Evolutionary conservation across 2,329 filamentous ascomycete genomes (phyloP).

Genomic region (Madurella fahalii): DNA sequence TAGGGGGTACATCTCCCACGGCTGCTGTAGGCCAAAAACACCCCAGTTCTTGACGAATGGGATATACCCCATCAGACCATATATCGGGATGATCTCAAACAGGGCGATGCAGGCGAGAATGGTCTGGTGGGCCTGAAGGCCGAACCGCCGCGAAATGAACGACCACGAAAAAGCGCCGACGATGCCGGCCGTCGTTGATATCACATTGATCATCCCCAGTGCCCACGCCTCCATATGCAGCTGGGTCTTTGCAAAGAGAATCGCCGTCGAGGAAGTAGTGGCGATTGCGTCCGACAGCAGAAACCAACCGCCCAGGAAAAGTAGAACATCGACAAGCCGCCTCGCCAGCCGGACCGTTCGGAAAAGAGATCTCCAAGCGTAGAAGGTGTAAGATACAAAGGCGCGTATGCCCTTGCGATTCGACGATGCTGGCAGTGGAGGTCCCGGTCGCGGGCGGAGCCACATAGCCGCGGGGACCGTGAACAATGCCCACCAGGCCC

Average conservation of each 20-base stretch:
- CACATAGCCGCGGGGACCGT: slow-evolving; percentile 84
- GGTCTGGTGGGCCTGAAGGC: slow-evolving; percentile 75
- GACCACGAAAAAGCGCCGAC: slow-evolving; percentile 89
- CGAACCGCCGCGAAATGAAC: slow-evolving; percentile 65
- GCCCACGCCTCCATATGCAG: slow-evolving; percentile 85
- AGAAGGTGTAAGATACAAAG: slow-evolving; percentile 69
- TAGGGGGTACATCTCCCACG: slow-evolving; percentile 95
- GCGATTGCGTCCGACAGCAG: slow-evolving; percentile 90
- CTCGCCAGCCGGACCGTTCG: slow-evolving; percentile 73
- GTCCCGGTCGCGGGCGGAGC: slow-evolving; percentile 83
- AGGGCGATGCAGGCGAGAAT: slow-evolving; percentile 87
- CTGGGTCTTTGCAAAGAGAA: slow-evolving; percentile 92
- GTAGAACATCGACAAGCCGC: slow-evolving; percentile 65
- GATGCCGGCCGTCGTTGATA: slow-evolving; percentile 79
- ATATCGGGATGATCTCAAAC: slow-evolving; percentile 89
- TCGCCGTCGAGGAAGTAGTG: slow-evolving; percentile 89
- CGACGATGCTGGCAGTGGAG: slow-evolving; percentile 56
- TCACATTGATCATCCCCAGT: slow-evolving; percentile 88
- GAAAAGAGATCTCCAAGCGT: slow-evolving; percentile 83
- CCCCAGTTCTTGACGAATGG: slow-evolving; percentile 72
- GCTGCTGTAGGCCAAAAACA: slow-evolving; percentile 80
- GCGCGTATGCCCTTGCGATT: slow-evolving; percentile 39
- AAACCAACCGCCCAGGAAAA: slow-evolving; percentile 89
- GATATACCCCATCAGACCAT: slow-evolving; percentile 83
- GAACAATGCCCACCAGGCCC: slow-evolving; percentile 89